Evolutionary conservation across 768 basidiomycete species (phyloP).

Genomic region (Pisolithus orientalis): DNA sequence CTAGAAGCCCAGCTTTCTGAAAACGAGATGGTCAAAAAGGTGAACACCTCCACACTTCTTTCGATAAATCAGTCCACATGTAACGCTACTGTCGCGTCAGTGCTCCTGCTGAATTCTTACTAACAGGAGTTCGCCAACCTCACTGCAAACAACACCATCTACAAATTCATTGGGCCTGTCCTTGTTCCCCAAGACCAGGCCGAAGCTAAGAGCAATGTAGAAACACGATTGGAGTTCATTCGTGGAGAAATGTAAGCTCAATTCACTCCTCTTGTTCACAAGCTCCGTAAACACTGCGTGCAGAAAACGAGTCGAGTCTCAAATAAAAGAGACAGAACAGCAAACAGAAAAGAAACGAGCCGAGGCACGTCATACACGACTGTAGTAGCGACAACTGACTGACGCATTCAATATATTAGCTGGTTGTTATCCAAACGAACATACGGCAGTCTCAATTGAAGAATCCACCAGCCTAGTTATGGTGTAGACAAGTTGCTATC

Average conservation of each 20-base stretch:
- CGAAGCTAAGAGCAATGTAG: constrained; percentile 84
- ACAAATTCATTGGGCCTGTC: constrained; percentile 88
- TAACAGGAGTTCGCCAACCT: constrained; percentile 75
- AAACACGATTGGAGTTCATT: constrained; percentile 88
- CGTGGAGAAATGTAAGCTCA: constrained; percentile 70
- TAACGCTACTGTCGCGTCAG: no score
- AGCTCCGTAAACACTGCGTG: constrained; percentile 3
- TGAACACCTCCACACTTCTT: constrained; percentile 17
- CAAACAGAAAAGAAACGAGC: constrained; percentile 77
- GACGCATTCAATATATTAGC: constrained; percentile 31
- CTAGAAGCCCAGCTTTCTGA: constrained; percentile 90
- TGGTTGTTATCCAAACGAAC: constrained; percentile 61
- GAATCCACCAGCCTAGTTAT: background rate
- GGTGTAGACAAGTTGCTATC: background rate
- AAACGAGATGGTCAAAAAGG: constrained; percentile 91
- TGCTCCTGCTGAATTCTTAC: background rate
- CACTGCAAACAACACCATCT: constrained; percentile 72
- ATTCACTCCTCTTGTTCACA: background rate
- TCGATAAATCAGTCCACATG: no score
- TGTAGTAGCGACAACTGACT: constrained; percentile 4
- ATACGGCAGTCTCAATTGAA: constrained; percentile 36
- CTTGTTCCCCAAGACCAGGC: constrained; percentile 83
- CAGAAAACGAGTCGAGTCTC: constrained; percentile 74
- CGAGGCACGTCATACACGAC: constrained; percentile 46
- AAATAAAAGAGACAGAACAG: constrained; percentile 71